phyloP scores from a whole-genome alignment of 2,329 filamentous ascomycete species.

The Calonectria pteridis region DNA sequence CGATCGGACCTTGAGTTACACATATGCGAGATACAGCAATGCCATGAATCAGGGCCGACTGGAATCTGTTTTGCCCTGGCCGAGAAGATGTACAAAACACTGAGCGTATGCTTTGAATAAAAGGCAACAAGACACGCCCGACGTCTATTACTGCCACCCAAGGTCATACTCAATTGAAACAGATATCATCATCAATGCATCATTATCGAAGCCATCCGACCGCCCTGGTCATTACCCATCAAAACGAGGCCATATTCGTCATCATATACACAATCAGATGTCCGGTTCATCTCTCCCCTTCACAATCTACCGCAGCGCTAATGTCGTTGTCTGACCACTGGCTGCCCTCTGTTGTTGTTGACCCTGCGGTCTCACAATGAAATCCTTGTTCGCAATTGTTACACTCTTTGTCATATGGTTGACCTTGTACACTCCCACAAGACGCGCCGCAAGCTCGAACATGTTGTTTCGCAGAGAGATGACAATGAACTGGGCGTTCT shows the following conservation, averaged over 20 bases:
- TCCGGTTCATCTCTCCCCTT: slow-evolving; percentile 13
- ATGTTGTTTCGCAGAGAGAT: slow-evolving; percentile 99
- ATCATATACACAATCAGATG: slow-evolving; percentile 24
- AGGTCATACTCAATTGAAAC: not conserved
- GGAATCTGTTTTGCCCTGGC: not conserved
- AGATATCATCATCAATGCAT: slow-evolving; percentile 38
- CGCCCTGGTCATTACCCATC: slow-evolving; percentile 36
- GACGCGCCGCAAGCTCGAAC: slow-evolving; percentile 96
- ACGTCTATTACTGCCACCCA: slow-evolving; percentile 7
- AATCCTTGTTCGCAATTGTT: slow-evolving; percentile 88
- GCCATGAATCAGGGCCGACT: slow-evolving; percentile 14
- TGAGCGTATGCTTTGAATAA: slow-evolving; percentile 16
- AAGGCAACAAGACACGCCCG: slow-evolving; percentile 1
- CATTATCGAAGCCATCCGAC: slow-evolving; percentile 39
- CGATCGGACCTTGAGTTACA: not conserved
- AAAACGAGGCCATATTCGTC: slow-evolving; percentile 28
- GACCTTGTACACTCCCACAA: slow-evolving; percentile 99
- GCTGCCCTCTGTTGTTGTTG: slow-evolving; percentile 50
- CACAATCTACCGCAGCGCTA: slow-evolving; percentile 49
- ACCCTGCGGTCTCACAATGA: slow-evolving; percentile 63
- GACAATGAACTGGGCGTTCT: slow-evolving; percentile 99
- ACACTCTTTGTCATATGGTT: slow-evolving; percentile 98
- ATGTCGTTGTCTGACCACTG: slow-evolving; percentile 49
- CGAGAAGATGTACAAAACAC: not conserved
- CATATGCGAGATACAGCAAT: slow-evolving; percentile 10